These are phyloP conservation scores for Apostasia ramifera DNA, from an alignment of 106 monocot genomes.

Conservation along the genomic window DNA sequence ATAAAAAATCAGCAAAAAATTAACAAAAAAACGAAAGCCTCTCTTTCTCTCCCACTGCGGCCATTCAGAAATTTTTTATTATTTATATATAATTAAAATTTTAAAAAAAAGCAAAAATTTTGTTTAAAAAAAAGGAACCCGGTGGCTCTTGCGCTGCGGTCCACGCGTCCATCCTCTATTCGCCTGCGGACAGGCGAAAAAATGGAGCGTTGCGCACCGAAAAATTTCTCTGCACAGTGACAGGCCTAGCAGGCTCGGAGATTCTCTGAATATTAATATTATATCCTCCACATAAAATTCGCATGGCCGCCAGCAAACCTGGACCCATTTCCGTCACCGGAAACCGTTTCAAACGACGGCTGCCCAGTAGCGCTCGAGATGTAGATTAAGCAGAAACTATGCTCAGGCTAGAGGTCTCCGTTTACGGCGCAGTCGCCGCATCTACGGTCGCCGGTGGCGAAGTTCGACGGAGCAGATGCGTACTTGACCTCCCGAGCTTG, in stretches of 20 bases:
- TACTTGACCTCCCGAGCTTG: slow-evolving; percentile 7
- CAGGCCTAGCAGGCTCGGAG: background rate
- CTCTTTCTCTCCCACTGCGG: too few species aligned
- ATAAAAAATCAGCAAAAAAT: too few species aligned
- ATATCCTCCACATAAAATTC: slow-evolving; percentile 43
- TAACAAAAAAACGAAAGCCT: too few species aligned
- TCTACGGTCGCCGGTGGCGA: background rate
- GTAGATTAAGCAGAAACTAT: slow-evolving; percentile 11
- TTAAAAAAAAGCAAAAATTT: too few species aligned
- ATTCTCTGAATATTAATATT: background rate
- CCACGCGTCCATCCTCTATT: background rate
- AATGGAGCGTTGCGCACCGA: too few species aligned
- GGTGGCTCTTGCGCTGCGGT: background rate
- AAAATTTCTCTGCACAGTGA: too few species aligned
- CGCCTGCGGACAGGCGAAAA: background rate
- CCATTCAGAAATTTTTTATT: too few species aligned
- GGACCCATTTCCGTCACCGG: background rate
- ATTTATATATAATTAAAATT: too few species aligned
- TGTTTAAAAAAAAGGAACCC: too few species aligned
- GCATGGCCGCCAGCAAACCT: slow-evolving; percentile 25
- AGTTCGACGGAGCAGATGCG: background rate
- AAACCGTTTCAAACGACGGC: background rate
- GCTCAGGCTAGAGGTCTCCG: slow-evolving; percentile 33
- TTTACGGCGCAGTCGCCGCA: slow-evolving; percentile 10
- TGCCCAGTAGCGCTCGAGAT: background rate